phyloP scores from a whole-genome alignment of 805 yeast genomes.

The Blastobotrys robertii region DNA sequence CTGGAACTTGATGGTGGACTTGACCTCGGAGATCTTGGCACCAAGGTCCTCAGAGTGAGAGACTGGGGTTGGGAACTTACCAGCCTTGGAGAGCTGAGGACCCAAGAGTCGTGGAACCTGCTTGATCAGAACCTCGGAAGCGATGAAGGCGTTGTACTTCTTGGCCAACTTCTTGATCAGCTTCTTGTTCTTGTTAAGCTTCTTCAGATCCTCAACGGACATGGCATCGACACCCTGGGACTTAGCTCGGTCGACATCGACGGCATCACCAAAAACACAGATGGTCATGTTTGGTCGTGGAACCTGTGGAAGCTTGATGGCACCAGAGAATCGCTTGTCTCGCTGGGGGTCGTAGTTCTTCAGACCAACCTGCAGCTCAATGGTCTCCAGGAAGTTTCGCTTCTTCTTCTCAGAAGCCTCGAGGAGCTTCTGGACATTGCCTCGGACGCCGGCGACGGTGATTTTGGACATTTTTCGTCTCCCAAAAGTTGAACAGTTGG shows the following conservation, averaged over 20 bases:
- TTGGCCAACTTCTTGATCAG: conserved; percentile 98
- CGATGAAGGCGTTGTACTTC: conserved; percentile 99
- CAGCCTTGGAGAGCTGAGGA: conserved; percentile 99
- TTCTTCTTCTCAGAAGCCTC: conserved; percentile 90
- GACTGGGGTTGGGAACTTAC: conserved; percentile 99
- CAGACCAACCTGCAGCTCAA: conserved; percentile 98
- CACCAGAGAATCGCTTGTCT: conserved; percentile 99
- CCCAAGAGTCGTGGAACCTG: conserved; percentile 99
- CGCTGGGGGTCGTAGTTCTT: conserved; percentile 99
- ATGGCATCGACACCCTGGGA: conserved; percentile 98
- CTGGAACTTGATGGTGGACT: conserved; percentile 99
- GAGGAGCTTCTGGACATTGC: conserved; percentile 85
- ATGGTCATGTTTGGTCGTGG: conserved; percentile 99
- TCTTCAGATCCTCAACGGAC: conserved; percentile 99
- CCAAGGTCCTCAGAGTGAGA: conserved; percentile 98
- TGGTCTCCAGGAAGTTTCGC: conserved; percentile 99
- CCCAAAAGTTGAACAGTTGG: conserved; percentile 17
- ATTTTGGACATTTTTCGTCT: conserved; percentile 47
- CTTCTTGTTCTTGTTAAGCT: conserved; percentile 99
- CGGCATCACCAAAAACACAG: conserved; percentile 99
- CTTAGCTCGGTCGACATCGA: conserved; percentile 99
- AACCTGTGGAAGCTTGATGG: conserved; percentile 94
- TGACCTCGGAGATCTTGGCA: conserved; percentile 92
- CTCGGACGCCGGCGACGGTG: conserved; percentile 90
- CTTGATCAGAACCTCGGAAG: conserved; percentile 98